phyloP scores from a whole-genome alignment of 202 grass and related monocot genomes.

The Cymbopogon flexuosus region DNA sequence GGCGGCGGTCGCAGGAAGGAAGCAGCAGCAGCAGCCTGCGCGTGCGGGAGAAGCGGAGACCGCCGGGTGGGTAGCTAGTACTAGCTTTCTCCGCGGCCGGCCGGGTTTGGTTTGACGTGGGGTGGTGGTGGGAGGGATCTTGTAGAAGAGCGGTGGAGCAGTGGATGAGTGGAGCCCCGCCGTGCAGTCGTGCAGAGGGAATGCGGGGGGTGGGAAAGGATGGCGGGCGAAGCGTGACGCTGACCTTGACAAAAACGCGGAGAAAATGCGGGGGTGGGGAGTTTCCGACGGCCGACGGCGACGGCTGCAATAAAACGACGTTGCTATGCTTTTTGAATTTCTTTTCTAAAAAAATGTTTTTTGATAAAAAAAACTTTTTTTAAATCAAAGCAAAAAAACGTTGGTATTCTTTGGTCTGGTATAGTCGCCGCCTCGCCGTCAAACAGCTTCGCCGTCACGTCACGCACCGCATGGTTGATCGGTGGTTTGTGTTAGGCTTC shows the following conservation, averaged over 20 bases:
- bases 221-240: neutral
- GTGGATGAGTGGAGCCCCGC: neutral
- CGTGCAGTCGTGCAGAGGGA: neutral
- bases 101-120: constrained; percentile 12
- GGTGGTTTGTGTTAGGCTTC: no score
- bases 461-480: no score
- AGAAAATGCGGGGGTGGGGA: no score
- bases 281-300: neutral
- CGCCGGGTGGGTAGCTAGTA: neutral
- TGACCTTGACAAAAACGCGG: neutral
- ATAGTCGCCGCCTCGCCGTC: neutral
- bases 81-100: neutral
- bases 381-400: no score
- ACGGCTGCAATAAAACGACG: neutral
- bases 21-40: neutral
- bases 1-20: neutral
- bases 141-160: neutral
- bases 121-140: neutral
- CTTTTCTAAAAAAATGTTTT: no score
- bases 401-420: no score
- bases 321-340: no score
- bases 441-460: neutral
- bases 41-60: neutral
- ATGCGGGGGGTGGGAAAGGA: neutral
- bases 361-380: no score